Conservation (phyloP, 257 asterid genomes). For the Nicotiana obtusifolia region DNA sequence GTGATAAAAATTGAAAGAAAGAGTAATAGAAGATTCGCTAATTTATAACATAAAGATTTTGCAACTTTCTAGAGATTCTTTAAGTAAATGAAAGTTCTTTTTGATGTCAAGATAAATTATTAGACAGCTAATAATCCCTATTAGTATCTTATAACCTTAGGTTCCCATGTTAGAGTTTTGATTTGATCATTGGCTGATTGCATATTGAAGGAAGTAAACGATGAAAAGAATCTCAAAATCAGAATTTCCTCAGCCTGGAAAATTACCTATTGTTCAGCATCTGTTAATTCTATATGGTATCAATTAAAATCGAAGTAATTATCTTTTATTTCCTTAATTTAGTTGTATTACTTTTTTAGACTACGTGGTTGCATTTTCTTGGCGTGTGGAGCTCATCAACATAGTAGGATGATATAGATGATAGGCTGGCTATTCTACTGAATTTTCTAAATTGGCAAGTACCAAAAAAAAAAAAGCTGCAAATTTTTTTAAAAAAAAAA, state of each 20-base stretch:
- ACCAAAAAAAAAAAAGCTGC: background rate
- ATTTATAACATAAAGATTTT: background rate
- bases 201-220: background rate
- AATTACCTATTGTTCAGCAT: background rate
- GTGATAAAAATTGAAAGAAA: too few species aligned
- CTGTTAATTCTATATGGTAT: background rate
- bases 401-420: constrained; percentile 7
- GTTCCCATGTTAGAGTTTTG: background rate
- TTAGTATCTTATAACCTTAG: background rate
- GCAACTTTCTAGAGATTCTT: background rate
- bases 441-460: background rate
- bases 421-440: background rate
- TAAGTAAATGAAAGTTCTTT: background rate
- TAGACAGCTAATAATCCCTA: background rate
- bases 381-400: constrained; percentile 28
- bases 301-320: background rate
- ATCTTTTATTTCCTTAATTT: background rate
- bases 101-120: background rate
- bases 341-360: background rate
- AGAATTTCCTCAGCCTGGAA: background rate
- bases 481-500: background rate
- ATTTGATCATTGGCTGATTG: background rate
- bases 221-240: background rate
- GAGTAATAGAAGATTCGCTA: too few species aligned
- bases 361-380: constrained; percentile 18